Evolutionary conservation across 2,329 filamentous ascomycete species (phyloP), one percentile per base, ranked within the genome.

Genomic region (Epichloe festucae): DNA sequence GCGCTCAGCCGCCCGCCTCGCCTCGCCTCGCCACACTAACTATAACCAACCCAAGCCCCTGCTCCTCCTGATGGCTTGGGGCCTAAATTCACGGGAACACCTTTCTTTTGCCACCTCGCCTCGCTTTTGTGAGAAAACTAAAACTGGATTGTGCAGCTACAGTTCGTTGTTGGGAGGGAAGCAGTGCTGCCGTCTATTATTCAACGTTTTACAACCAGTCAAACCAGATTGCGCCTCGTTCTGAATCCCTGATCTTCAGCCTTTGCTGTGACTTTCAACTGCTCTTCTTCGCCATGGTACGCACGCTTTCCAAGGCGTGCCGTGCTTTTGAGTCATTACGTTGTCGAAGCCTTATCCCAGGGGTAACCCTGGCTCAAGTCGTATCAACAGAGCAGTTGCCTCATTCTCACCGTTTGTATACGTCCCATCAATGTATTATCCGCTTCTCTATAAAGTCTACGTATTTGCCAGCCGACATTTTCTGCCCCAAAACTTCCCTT

Each of bases 311-410:
- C 36, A 31, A 41, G 41, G 10, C 34, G 41, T 49, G 46, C 41
- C 17, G n/a, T 19, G 46, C 23, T 39, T 42, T 42, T 52, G 51
- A 52, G 46, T 52, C 51, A 52, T 49, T 46, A 10, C 21, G 51
- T 27, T 36, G 17, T 38, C 40, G 35, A 35, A 34, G 31, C 31
- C 51, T 35, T 19, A 12, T 11, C 5, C 21, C 40, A 12, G 21
- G n/a, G 40, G 17, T n/a, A 4, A 17, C 12, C 17, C 40, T 19
- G 17, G 40, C 40, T 42, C 40, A 42, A 19, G 8, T 19, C 6
- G 40, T 21, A 19, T 42, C 4, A 42, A 19, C 11, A 10, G 12
- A 21, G 17, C 17, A 19, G 40, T 42, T 42, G 17, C 17, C 40
- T 42, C n/a, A 23, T 42, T 23, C 17, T 19, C 5, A 12, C 17